Evolutionary conservation across 495 filamentous ascomycete species (phyloP), one percentile per base, ranked within the genome.

Genomic region (Bacidia rubella): DNA sequence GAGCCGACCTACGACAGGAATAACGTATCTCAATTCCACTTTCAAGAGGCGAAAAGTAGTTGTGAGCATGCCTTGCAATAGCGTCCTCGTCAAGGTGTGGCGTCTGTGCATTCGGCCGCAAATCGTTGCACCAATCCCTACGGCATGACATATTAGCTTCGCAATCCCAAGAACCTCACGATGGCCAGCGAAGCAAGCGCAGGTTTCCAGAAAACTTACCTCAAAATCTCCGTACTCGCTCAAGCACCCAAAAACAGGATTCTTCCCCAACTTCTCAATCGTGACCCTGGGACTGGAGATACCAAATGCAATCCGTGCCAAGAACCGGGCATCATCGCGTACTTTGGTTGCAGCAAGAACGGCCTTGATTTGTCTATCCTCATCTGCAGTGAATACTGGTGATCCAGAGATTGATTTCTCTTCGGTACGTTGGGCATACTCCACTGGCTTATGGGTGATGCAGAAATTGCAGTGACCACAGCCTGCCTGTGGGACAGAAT

Each of bases 391-490:
- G 9, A 11, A 19, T 11, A 19, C 20, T 10, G 11, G 20, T 45
- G 11, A 9, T 45, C 19, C 11, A 9, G 42, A 9, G 10, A 15
- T 63, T 46, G 47, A 80, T 68, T 56, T 65, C n/a, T n/a, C n/a
- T 32, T 49, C 52, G 1, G 44, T 70, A 41, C 58, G 62, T 21
- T 51, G 62, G 32, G 49, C 49, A 35, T 52, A 61, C 3, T 57
- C 32, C 11, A 78, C 62, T 12, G 65, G 60, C 15, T 55, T 57
- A 2, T 68, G 62, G 0, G 70, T 76, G 1, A 67, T 44, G 46
- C 78, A 82, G 56, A 65, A 74, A 1, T 68, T 72, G 59, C 78
- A 81, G 51, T 74, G 70, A 0, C 69, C 74, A 51, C 78, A 81
- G 22, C 65, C 67, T 0, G 51, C 42, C 12, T 61, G 65, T 0